These are phyloP conservation scores for Telfairia occidentalis DNA, from an alignment of 331 rosid species.

Conservation along the genomic window DNA sequence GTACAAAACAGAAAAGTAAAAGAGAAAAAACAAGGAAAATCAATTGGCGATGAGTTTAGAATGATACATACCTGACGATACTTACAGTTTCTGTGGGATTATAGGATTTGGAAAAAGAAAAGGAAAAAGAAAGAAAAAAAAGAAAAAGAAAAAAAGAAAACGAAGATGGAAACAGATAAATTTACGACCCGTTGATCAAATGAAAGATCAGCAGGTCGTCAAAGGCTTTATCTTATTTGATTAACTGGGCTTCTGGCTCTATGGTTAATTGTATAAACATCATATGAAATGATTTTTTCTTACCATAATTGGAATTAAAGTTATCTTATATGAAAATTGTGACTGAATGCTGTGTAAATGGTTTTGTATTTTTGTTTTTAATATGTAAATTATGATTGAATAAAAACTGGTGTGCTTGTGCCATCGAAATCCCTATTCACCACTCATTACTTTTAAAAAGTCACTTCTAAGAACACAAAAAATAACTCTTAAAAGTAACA, in stretches of 20 bases:
- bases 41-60: background rate
- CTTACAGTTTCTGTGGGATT: background rate
- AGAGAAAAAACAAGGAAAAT: background rate
- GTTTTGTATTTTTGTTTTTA: no score
- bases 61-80: background rate
- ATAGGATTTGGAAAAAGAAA: background rate
- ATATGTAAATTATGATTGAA: no score
- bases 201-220: background rate
- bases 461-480: no score
- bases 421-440: no score
- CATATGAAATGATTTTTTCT: background rate
- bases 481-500: no score
- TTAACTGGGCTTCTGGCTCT: conserved; percentile 1
- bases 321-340: background rate
- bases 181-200: background rate
- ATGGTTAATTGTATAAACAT: background rate
- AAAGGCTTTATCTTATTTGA: background rate
- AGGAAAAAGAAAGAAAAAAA: background rate
- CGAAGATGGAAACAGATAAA: background rate
- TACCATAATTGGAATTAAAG: background rate
- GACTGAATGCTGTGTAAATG: no score
- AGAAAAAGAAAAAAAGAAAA: background rate
- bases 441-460: no score
- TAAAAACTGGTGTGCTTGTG: no score
- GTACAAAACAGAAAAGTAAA: background rate